Percentiles rank a stretch among this genome's conserved stretches.
Conservation (phyloP, 192 early-diverging fungal species). For the Coemansia sp. region DNA sequence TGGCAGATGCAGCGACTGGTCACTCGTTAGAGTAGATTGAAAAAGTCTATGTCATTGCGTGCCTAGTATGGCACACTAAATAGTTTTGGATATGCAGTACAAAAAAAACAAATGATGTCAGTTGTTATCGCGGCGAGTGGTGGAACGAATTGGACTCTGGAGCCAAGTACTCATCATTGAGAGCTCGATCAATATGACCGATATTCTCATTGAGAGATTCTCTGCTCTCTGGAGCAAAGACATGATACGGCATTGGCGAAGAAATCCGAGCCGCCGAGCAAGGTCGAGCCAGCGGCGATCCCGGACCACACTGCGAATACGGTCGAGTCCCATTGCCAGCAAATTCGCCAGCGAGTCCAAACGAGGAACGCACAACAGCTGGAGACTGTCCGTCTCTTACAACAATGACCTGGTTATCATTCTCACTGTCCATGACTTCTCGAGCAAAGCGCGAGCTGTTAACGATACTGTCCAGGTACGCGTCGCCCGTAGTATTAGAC, state of each 20-base stretch:
- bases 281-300: slow-evolving; percentile 18
- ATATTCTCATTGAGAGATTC: slow-evolving; percentile 39
- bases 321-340: not conserved
- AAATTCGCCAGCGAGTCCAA: slow-evolving; percentile 21
- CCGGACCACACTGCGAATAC: not conserved
- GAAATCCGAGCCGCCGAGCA: slow-evolving; percentile 35
- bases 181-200: slow-evolving; percentile 19
- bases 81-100: no score
- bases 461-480: slow-evolving; percentile 46
- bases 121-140: not conserved
- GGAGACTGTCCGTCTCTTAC: slow-evolving; percentile 19
- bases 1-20: not conserved
- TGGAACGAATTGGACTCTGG: not conserved
- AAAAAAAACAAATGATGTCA: not conserved
- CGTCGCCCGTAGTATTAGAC: slow-evolving; percentile 38
- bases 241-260: slow-evolving; percentile 42
- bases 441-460: slow-evolving; percentile 54
- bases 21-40: no score
- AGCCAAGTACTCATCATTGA: slow-evolving; percentile 2
- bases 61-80: no score
- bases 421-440: slow-evolving; percentile 28
- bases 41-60: no score
- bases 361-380: not conserved
- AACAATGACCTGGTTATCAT: slow-evolving; percentile 27
- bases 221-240: slow-evolving; percentile 49